Conservation (phyloP, 2,329 filamentous ascomycete genomes). For the Fusarium temperatum region DNA sequence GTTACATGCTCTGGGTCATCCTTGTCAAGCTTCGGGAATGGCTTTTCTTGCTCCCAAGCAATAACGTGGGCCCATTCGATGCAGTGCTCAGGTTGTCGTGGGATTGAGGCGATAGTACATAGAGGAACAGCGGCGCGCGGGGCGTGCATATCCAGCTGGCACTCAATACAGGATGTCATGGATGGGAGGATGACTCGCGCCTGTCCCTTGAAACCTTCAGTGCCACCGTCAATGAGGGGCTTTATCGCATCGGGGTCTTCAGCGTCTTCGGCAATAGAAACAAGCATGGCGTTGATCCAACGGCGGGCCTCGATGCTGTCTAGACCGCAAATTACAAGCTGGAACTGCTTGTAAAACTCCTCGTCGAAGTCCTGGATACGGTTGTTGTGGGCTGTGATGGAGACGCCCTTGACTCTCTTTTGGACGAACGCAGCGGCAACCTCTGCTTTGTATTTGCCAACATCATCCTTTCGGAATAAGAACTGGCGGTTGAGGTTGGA, state of each 20-base stretch:
- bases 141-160: conserved; percentile 97
- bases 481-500: conserved; percentile 98
- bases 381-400: conserved; percentile 92
- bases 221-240: conserved; percentile 94
- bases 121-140: conserved; percentile 96
- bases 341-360: conserved; percentile 97
- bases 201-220: conserved; percentile 98
- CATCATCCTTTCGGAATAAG: conserved; percentile 89
- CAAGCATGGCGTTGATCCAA: conserved; percentile 96
- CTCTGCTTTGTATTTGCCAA: conserved; percentile 93
- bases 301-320: conserved; percentile 97
- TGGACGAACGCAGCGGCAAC: conserved; percentile 93
- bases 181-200: conserved; percentile 91
- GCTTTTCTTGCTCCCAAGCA: conserved; percentile 89
- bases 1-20: conserved; percentile 96
- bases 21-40: conserved; percentile 87
- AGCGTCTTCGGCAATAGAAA: conserved; percentile 83
- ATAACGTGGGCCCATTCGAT: conserved; percentile 99
- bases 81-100: conserved; percentile 96
- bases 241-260: conserved; percentile 87
- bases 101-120: conserved; percentile 95
- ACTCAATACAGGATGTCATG: conserved; percentile 96
- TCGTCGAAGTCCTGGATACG: conserved; percentile 98
- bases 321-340: conserved; percentile 89
- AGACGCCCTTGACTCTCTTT: conserved; percentile 86